Evolutionary conservation across 345 rosid genomes (phyloP), one percentile per base, ranked within the genome.

Genomic region (Populus nigra): DNA sequence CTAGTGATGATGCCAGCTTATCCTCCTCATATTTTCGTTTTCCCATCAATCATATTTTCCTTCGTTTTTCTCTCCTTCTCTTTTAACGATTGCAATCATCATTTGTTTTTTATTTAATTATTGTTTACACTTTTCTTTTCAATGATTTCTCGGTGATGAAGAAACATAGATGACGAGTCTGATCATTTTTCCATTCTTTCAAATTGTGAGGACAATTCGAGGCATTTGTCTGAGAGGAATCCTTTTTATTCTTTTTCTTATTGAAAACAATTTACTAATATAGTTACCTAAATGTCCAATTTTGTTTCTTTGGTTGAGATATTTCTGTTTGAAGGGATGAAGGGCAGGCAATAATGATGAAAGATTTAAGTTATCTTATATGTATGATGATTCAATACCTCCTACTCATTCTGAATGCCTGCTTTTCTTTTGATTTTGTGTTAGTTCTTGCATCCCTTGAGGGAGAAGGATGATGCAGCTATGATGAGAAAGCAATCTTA

Each of bases 201-300:
- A 6, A 80, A 78, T 80, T 77, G 76, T 88, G 88, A 88, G 78
- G 91, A 87, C 85, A 79, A 85, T 59, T 79, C 89, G 88, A 88
- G 89, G 91, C 90, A 89, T 89, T 89, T 89, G 88, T 87, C 90
- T 87, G 90, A 88, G 91, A 87, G 85, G 65, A 87, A 76, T 77
- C 76, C 15, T 31, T 27, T 8, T 53, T 41, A 7, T 7, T 43
- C 8, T 5, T n/a, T 27, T 5, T 38, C 41, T 77, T 43, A 43
- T 11, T 43, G 47, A 11, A 43, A 0, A 11, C 0, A 11, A 2
- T 16, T 17, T 4, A 15, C 53, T 47, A 16, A 4, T 15, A 3
- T 47, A 47, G 18, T 47, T 4, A 47, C 0, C 4, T 61, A 18
- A 0, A 13, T 38, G 39, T 36, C 22, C 0, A 1, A 0, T 1